phyloP scores from a whole-genome alignment of 2,329 filamentous ascomycete genomes.

The Gaeumannomyces tritici region DNA sequence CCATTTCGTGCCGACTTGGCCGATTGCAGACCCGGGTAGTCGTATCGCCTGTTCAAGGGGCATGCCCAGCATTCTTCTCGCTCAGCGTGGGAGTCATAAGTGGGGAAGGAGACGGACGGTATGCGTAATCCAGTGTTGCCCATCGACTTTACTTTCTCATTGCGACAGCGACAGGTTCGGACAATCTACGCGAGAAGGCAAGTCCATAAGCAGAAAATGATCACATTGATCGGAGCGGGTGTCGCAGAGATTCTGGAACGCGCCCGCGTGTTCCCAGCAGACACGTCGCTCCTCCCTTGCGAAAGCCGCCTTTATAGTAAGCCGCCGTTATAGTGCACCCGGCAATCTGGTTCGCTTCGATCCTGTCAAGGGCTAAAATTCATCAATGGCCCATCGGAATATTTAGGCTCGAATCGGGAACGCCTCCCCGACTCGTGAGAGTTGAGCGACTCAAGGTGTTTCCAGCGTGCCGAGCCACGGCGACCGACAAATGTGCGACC shows the following conservation, averaged over 20 bases:
- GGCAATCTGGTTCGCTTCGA: neutral
- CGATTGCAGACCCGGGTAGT: neutral
- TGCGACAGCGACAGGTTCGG: no score
- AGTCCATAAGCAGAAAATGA: no score
- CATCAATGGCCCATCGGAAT: neutral
- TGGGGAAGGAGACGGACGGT: no score
- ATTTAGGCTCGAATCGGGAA: neutral
- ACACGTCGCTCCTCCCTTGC: neutral
- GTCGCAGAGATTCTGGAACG: neutral
- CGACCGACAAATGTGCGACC: neutral
- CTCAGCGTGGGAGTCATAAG: no score
- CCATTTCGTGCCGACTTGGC: no score
- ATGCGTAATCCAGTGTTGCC: no score
- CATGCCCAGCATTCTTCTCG: no score
- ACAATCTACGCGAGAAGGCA: no score
- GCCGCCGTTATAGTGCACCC: neutral
- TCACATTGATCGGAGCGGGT: no score
- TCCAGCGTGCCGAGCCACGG: neutral
- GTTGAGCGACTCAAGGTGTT: neutral
- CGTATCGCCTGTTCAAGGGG: no score
- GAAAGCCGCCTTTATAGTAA: neutral
- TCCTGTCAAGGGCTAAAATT: neutral
- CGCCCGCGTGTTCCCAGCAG: neutral
- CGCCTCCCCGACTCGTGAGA: neutral
- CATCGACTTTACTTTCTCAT: no score